Evolutionary conservation across 805 yeast genomes (phyloP).

Genomic region (Kurtzmaniella cleridarum): DNA sequence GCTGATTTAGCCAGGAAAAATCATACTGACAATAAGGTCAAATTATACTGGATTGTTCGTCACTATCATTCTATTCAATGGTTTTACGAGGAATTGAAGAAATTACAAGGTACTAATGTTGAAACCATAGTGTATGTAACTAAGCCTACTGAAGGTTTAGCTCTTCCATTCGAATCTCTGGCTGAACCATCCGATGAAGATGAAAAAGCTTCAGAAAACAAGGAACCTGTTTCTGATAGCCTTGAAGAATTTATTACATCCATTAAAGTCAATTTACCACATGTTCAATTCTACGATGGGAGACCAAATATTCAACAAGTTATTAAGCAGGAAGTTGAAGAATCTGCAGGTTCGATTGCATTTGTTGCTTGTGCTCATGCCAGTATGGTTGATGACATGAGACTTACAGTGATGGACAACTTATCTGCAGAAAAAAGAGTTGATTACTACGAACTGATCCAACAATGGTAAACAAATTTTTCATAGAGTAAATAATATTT

Average conservation of each 20-base stretch:
- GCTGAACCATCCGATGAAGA: conserved; percentile 1
- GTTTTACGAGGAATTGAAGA: conserved; percentile 21
- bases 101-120: conserved; percentile 21
- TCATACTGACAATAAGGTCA: conserved; percentile 7
- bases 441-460: conserved; percentile 32
- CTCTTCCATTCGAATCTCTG: neutral
- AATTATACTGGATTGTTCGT: conserved; percentile 25
- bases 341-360: conserved; percentile 36
- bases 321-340: conserved; percentile 30
- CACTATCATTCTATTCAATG: conserved; percentile 25
- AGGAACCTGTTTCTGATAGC: neutral
- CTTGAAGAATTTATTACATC: neutral
- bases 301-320: conserved; percentile 35
- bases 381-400: conserved; percentile 31
- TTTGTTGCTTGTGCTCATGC: conserved; percentile 48
- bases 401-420: conserved; percentile 23
- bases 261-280: conserved; percentile 20
- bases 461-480: conserved; percentile 20
- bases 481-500: neutral
- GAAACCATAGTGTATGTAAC: conserved; percentile 34
- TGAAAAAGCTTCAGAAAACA: conserved; percentile 3
- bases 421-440: conserved; percentile 23
- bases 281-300: conserved; percentile 39
- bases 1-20: conserved; percentile 14
- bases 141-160: conserved; percentile 13